These are phyloP conservation scores for Paramecium octaurelia DNA, from an alignment of 73 alveolate species.

Conservation along the genomic window DNA sequence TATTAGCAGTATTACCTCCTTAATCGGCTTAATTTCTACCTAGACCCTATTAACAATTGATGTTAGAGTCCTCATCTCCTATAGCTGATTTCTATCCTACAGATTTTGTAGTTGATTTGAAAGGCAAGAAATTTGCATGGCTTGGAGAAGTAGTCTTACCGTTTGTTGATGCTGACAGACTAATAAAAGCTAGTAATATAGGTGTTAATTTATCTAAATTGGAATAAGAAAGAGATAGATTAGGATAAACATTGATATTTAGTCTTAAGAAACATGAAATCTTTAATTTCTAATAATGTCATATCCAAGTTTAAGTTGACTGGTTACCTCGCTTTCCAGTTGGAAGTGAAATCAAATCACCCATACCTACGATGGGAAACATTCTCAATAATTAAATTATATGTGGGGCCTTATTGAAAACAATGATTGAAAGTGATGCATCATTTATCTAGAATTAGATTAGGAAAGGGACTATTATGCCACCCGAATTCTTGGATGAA, in stretches of 20 bases:
- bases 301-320: background rate
- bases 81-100: slow-evolving; percentile 98
- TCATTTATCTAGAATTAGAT: background rate
- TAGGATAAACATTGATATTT: background rate
- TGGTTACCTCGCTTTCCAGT: slow-evolving; percentile 4
- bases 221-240: slow-evolving; percentile 38
- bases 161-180: slow-evolving; percentile 60
- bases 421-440: background rate
- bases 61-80: slow-evolving; percentile 74
- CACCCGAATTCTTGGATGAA: background rate
- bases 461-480: background rate
- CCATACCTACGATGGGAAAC: background rate
- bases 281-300: background rate
- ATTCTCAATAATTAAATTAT: slow-evolving; percentile 8
- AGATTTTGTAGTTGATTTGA: slow-evolving; percentile 93
- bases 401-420: background rate
- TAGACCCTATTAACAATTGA: slow-evolving; percentile 74
- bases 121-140: slow-evolving; percentile 98
- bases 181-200: slow-evolving; percentile 34
- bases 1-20: slow-evolving; percentile 91
- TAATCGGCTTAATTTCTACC: slow-evolving; percentile 84
- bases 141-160: slow-evolving; percentile 68
- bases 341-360: slow-evolving; percentile 24
- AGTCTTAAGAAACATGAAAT: background rate
- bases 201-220: background rate